A percentile compares a stretch with the other conserved stretches of the same genome.
These are phyloP conservation scores for Rhazya stricta DNA, from an alignment of 257 asterid genomes.

Conservation along the genomic window DNA sequence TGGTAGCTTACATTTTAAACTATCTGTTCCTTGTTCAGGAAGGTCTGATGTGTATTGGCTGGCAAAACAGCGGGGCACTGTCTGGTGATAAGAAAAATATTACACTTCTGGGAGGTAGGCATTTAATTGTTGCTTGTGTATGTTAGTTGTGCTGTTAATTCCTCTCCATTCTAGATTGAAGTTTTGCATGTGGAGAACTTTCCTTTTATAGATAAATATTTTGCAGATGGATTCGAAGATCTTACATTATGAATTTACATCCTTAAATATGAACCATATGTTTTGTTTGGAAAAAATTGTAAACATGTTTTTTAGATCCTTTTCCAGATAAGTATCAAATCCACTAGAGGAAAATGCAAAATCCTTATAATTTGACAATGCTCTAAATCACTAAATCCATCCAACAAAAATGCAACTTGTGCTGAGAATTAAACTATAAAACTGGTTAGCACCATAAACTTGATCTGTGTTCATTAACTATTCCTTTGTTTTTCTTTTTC, in stretches of 20 bases:
- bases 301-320: background rate
- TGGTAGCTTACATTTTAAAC: background rate
- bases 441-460: too few relatives aligned
- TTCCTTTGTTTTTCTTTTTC: too few relatives aligned
- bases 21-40: conserved; percentile 47
- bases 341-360: background rate
- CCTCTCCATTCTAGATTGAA: background rate
- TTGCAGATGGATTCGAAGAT: background rate
- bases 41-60: conserved; percentile 82
- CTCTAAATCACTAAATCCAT: background rate
- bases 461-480: too few relatives aligned
- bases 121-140: conserved; percentile 11
- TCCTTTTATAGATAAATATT: background rate
- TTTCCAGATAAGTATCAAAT: background rate
- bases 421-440: too few relatives aligned
- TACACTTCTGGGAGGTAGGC: conserved; percentile 87
- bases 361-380: background rate
- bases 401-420: background rate
- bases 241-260: background rate
- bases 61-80: conserved; percentile 83
- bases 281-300: background rate
- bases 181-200: background rate
- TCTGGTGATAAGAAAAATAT: conserved; percentile 69
- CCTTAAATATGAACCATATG: background rate
- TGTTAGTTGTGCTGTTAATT: conserved; percentile 5